phyloP scores from a whole-genome alignment of 2,329 filamentous ascomycete species.

The Pseudogymnoascus sp. region DNA sequence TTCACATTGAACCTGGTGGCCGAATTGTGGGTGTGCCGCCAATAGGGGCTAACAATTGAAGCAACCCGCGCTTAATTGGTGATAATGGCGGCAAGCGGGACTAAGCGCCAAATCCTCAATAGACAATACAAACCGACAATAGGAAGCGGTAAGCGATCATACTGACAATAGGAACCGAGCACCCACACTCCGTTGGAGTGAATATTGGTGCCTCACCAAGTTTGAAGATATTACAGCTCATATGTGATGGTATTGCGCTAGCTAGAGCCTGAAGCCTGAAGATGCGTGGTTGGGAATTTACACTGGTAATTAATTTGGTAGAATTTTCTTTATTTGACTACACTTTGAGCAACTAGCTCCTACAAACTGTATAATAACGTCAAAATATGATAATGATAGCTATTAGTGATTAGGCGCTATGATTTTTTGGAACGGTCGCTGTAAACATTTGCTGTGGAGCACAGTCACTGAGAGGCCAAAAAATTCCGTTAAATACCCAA shows the following conservation, averaged over 20 bases:
- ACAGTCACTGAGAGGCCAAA: background rate
- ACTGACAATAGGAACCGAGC: background rate
- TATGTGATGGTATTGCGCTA: no score
- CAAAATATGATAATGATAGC: background rate
- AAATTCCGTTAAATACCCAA: background rate
- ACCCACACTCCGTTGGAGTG: background rate
- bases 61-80: background rate
- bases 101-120: background rate
- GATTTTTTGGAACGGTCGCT: background rate
- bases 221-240: no score
- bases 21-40: background rate
- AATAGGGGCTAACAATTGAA: constrained; percentile 5
- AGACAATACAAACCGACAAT: background rate
- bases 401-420: background rate
- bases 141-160: background rate
- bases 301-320: background rate
- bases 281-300: background rate
- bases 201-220: background rate
- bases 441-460: background rate
- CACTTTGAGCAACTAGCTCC: background rate
- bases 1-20: background rate
- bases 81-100: background rate
- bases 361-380: background rate
- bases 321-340: background rate
- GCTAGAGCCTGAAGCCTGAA: no score